phyloP scores from a whole-genome alignment of 257 asterid species.

The Solanum bukasovii region DNA sequence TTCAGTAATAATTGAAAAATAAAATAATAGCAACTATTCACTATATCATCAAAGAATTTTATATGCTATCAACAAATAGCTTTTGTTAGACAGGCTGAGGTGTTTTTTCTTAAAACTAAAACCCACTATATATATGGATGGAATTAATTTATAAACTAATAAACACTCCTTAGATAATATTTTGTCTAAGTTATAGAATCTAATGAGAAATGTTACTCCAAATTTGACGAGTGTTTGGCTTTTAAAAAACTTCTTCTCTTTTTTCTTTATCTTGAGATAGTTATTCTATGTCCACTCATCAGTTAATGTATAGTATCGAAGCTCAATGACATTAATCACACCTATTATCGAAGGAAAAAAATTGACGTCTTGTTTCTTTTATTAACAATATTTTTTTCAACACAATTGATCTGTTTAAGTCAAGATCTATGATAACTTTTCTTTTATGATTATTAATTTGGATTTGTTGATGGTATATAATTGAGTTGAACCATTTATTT shows the following conservation, averaged over 20 bases:
- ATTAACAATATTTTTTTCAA: too few species aligned
- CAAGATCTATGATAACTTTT: too few species aligned
- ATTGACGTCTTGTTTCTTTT: rapidly evolving
- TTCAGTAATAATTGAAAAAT: not conserved
- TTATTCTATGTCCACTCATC: rapidly evolving
- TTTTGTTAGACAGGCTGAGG: not conserved
- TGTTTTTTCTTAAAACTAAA: not conserved
- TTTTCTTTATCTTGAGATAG: too few species aligned
- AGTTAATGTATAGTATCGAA: too few species aligned
- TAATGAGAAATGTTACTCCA: not conserved
- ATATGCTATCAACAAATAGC: not conserved
- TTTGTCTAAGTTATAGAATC: not conserved
- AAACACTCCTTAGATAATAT: not conserved
- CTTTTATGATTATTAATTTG: too few species aligned
- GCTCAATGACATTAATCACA: too few species aligned
- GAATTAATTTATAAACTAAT: not conserved
- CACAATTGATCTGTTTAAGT: too few species aligned
- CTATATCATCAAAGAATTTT: not conserved
- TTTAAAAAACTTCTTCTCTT: too few species aligned
- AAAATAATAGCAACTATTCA: not conserved
- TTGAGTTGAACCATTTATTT: too few species aligned
- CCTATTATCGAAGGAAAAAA: too few species aligned
- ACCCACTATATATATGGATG: not conserved
- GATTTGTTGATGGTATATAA: too few species aligned
- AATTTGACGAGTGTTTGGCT: not conserved